Base-by-base conservation (phyloP, 2,329 filamentous ascomycete species). In the Claviceps digitariae region DNA sequence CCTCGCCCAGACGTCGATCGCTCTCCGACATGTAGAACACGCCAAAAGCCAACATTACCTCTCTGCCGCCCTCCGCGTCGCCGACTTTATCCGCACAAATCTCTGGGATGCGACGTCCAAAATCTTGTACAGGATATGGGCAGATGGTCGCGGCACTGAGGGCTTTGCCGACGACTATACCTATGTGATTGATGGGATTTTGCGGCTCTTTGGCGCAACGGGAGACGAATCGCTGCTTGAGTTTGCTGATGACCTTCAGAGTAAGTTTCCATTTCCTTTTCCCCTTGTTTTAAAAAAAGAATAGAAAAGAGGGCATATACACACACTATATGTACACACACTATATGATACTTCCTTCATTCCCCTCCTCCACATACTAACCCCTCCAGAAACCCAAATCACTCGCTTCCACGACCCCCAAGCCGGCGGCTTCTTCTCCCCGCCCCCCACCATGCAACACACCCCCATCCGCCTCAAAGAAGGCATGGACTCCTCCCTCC, bases 131-230 rank as follows among this genome's bases (percentile, higher is more conserved):
- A 79, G 90, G 50, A 81, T 91, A 44, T 94, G 85, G 68, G 81
- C 82, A 31, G 79, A 83, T 56, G 76, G 80, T 58, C 72, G 81
- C 9, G 82, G 84, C 29, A 74, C 81, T 20, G 74, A 76, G 41
- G 90, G 81, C 0, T 95, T 97, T 67, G 88, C 91, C 1, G 93
- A 97, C 61, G 93, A 98, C 69, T 97, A 97, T 64, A 89, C 91
- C 2, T 95, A 91, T 66, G 67, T 97, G 43, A 86, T 90, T 50
- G 81, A 84, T 50, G 91, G 90, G 0, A 74, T 96, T 1, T 72
- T 97, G 54, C 84, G 90, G 59, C 77, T 97, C 29, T 94, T 94
- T 64, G 84, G 91, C 65, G 79, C 84, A 0, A 95, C 88, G 0
- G 84, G 85, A 57, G 83, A 95, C 54, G 82, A 85, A 58, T 70